Percentiles rank a stretch among this genome's conserved stretches.
phyloP scores from a whole-genome alignment of 1,284 basidiomycete species.

The Sphagnurus paluster region DNA sequence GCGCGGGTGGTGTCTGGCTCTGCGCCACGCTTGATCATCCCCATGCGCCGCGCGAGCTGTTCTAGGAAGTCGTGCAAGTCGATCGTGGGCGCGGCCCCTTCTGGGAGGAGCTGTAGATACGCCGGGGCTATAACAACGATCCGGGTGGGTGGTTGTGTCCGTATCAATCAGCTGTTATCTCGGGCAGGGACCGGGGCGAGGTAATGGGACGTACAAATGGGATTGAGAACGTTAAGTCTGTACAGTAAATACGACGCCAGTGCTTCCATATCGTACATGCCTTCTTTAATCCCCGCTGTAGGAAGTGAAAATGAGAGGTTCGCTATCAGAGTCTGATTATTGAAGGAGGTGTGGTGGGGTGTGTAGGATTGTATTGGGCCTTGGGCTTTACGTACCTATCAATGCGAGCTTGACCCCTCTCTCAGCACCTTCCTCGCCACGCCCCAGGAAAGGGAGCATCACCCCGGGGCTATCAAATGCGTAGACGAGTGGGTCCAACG shows the following conservation, averaged over 20 bases:
- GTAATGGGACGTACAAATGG: conserved; percentile 52
- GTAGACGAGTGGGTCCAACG: conserved; percentile 81
- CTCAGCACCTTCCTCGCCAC: conserved; percentile 82
- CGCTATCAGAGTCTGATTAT: conserved; percentile 24
- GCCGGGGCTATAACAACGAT: conserved; percentile 54
- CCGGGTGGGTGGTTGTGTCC: no score
- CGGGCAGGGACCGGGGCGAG: conserved; percentile 1
- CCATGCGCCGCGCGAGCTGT: conserved; percentile 69
- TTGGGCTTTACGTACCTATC: conserved; percentile 68
- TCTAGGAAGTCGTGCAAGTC: conserved; percentile 68
- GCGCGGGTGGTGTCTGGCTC: conserved; percentile 70
- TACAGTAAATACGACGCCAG: conserved; percentile 90
- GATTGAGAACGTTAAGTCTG: conserved; percentile 78
- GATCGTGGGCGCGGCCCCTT: conserved; percentile 52
- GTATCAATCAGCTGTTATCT: conserved; percentile 8
- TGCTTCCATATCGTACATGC: conserved; percentile 83
- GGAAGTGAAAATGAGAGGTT: conserved; percentile 20
- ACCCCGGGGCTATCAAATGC: conserved; percentile 96
- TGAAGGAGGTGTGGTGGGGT: conserved; percentile 12
- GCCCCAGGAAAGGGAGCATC: conserved; percentile 96
- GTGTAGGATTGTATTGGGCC: no score
- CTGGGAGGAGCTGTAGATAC: conserved; percentile 65
- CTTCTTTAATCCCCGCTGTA: conserved; percentile 92
- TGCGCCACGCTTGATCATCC: conserved; percentile 81
- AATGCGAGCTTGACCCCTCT: conserved; percentile 91